Evolutionary conservation across 163 green algal species (phyloP).

Genomic region (Scenedesmus sp.): DNA sequence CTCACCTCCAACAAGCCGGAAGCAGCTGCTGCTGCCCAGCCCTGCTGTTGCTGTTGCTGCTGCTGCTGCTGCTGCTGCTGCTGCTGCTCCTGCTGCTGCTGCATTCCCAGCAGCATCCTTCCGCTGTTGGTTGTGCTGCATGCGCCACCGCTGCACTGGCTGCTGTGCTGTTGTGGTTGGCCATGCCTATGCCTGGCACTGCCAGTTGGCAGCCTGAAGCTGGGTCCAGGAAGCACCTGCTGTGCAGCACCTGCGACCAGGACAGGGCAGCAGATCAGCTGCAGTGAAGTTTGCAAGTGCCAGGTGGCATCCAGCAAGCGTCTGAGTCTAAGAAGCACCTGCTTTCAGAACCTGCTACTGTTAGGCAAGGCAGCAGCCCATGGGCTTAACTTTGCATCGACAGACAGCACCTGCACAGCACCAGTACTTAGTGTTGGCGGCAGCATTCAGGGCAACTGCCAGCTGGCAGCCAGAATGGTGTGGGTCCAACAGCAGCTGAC

Average conservation of each 20-base stretch:
- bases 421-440: neutral
- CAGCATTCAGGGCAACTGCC: too few species aligned
- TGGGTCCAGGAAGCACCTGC: constrained; percentile 71
- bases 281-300: neutral
- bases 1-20: constrained; percentile 70
- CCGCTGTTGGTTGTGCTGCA: constrained; percentile 67
- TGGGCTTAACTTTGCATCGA: too few species aligned
- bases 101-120: constrained; percentile 65
- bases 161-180: constrained; percentile 68
- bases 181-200: constrained; percentile 82
- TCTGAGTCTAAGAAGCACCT: constrained; percentile 68
- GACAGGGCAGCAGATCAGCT: too few species aligned
- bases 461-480: too few species aligned
- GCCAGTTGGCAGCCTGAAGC: constrained; percentile 59
- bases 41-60: too few species aligned
- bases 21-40: constrained; percentile 51
- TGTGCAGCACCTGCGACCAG: constrained; percentile 66
- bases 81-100: too few species aligned
- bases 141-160: constrained; percentile 57
- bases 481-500: too few species aligned
- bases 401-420: neutral
- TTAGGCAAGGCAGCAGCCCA: too few species aligned
- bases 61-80: too few species aligned
- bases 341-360: too few species aligned
- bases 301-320: constrained; percentile 65